These are phyloP conservation scores for Dictyostelium purpureum DNA, from an alignment of 78 protist genomes.

Conservation along the genomic window DNA sequence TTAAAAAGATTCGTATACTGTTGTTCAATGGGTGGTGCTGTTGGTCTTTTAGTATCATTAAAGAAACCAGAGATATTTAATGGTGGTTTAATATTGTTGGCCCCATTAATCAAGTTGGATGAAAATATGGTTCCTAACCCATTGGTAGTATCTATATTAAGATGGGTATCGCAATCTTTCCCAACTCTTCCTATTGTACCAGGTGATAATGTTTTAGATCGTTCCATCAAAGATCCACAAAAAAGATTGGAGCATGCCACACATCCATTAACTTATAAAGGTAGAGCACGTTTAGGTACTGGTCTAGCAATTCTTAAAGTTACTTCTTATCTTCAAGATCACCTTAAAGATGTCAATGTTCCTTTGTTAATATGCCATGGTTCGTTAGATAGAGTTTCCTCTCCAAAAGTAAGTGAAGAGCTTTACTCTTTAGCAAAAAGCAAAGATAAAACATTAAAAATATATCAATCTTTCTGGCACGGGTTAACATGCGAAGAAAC, in stretches of 20 bases:
- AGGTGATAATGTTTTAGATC: constrained; percentile 65
- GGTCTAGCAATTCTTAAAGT: constrained; percentile 53
- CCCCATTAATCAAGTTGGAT: constrained; percentile 67
- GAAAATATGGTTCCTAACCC: constrained; percentile 54
- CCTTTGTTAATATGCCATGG: constrained; percentile 49
- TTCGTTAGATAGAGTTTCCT: constrained; percentile 40
- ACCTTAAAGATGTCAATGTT: constrained; percentile 1
- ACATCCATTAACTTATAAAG: constrained; percentile 63
- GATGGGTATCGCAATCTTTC: constrained; percentile 6
- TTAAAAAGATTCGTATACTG: constrained; percentile 46
- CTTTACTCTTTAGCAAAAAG: constrained; percentile 1
- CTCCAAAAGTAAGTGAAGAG: constrained; percentile 41
- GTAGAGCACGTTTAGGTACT: constrained; percentile 49
- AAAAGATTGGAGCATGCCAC: constrained; percentile 51
- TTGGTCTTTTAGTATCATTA: constrained; percentile 16
- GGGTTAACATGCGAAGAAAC: neutral
- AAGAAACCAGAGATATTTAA: constrained; percentile 31
- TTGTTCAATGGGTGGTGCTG: constrained; percentile 60
- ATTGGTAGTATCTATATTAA: neutral
- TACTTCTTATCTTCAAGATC: constrained; percentile 23
- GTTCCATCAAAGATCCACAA: constrained; percentile 40
- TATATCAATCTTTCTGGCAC: constrained; percentile 58
- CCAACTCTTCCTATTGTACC: constrained; percentile 68
- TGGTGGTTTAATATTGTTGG: constrained; percentile 59
- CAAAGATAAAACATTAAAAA: constrained; percentile 18